These are phyloP conservation scores for Mucor piriformis DNA, from an alignment of 371 early-diverging fungal species.

Conservation along the genomic window DNA sequence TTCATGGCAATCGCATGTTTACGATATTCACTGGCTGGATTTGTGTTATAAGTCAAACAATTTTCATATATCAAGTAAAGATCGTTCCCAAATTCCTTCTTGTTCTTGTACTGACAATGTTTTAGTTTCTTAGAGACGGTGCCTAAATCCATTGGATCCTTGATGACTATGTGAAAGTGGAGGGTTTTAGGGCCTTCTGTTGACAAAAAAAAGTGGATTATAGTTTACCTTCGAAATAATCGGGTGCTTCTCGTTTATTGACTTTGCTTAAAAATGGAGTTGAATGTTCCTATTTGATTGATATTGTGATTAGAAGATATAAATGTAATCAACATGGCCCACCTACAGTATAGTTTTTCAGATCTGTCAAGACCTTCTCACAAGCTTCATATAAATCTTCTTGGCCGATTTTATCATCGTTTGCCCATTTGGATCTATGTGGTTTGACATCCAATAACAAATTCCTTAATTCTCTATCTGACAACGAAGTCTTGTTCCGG, in stretches of 20 bases:
- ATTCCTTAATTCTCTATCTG: constrained; percentile 71
- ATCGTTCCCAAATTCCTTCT: constrained; percentile 77
- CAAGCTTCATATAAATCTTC: constrained; percentile 88
- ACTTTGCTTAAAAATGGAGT: constrained; percentile 90
- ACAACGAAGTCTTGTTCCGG: constrained; percentile 58
- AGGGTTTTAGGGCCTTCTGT: too few relatives aligned
- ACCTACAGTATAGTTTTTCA: constrained; percentile 72
- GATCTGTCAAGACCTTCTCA: constrained; percentile 83
- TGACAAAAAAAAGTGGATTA: neutral
- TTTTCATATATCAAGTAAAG: constrained; percentile 81
- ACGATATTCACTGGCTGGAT: constrained; percentile 77
- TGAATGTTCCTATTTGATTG: constrained; percentile 70
- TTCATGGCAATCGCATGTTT: constrained; percentile 83
- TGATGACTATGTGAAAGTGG: constrained; percentile 78
- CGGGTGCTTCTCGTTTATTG: constrained; percentile 90
- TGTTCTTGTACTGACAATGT: constrained; percentile 67
- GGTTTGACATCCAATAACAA: constrained; percentile 81
- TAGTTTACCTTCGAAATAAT: constrained; percentile 79
- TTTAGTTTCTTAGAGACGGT: constrained; percentile 83
- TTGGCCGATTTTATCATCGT: constrained; percentile 82
- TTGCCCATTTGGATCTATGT: constrained; percentile 87
- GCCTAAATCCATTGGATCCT: constrained; percentile 88
- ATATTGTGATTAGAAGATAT: neutral
- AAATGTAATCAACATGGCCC: too few relatives aligned
- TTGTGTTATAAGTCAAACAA: constrained; percentile 80